Base-by-base conservation (phyloP, 805 yeast species). In the Ogataea minuta region DNA sequence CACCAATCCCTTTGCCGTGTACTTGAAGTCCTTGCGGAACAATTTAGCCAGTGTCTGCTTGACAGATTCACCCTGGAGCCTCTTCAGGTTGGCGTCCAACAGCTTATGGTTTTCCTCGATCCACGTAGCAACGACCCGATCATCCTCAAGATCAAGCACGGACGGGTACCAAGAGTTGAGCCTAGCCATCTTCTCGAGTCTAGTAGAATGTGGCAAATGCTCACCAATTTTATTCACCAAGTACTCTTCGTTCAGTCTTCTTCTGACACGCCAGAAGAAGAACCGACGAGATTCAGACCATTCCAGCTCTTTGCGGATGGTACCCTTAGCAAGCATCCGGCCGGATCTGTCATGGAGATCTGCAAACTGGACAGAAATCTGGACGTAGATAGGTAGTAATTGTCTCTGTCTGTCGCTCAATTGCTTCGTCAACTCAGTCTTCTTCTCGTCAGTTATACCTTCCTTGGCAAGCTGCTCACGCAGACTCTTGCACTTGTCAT, bases 221-320 rank as follows among this genome's bases (percentile, higher is more conserved):
- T 77, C 80, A 38, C 79, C 77, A 51, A 90, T 76, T 59, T 84
- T 76, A 64, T 76, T 80, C 63, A 88, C 70, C 61, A 91, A 71
- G 66, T 88, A 87, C 64, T 87, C 95, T 68, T 93, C 99, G 61
- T 85, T 82, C 65, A 93, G 72, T 65, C 96, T 87, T 69, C 99
- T 84, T 71, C 97, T 86, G 46, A 88, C 77, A 67, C 99, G 82
- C 99, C 99, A 93, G 93, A 87, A 93, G 81, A 93, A 93, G 80
- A 76, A 86, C 59, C 98, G 81, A 74, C 99, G 87, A 21, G 97
- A 77, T 35, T 89, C 74, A 31, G 66, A 64, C 96, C 96, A 90
- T 56, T 84, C 80, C 38, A 93, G 68, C 54, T 88, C 93, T 61
- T 84, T 83, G 53, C 84, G 76, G 56, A 93, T 88, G 43, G 83